These are phyloP conservation scores for Perilla frutescens DNA, from an alignment of 257 asterid genomes.

Conservation along the genomic window DNA sequence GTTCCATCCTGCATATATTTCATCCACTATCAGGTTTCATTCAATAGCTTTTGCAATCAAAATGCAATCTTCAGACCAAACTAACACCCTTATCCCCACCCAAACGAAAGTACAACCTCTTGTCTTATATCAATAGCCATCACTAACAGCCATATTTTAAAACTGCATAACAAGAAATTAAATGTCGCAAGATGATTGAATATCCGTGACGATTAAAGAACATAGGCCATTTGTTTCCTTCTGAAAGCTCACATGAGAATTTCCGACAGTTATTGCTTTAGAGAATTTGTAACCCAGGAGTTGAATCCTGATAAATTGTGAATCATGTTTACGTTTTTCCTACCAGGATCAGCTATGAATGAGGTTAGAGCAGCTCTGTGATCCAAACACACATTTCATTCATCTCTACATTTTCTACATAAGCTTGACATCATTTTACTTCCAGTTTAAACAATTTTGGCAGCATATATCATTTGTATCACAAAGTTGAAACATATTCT, in stretches of 20 bases:
- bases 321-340: too few relatives aligned
- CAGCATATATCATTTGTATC: neutral
- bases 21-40: neutral
- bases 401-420: neutral
- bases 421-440: neutral
- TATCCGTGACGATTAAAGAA: too few relatives aligned
- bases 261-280: too few relatives aligned
- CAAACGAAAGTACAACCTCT: neutral
- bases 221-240: too few relatives aligned
- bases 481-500: neutral
- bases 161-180: too few relatives aligned
- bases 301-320: too few relatives aligned
- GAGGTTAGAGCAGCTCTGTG: neutral
- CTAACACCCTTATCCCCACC: too few relatives aligned
- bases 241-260: too few relatives aligned
- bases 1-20: constrained; percentile 63
- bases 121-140: neutral
- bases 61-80: neutral
- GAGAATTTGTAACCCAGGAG: too few relatives aligned
- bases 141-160: neutral
- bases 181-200: too few relatives aligned
- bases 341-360: neutral
- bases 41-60: neutral
- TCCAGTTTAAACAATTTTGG: neutral
- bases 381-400: neutral